Conservation (phyloP, 768 basidiomycete genomes). For the Auriscalpium vulgare region DNA sequence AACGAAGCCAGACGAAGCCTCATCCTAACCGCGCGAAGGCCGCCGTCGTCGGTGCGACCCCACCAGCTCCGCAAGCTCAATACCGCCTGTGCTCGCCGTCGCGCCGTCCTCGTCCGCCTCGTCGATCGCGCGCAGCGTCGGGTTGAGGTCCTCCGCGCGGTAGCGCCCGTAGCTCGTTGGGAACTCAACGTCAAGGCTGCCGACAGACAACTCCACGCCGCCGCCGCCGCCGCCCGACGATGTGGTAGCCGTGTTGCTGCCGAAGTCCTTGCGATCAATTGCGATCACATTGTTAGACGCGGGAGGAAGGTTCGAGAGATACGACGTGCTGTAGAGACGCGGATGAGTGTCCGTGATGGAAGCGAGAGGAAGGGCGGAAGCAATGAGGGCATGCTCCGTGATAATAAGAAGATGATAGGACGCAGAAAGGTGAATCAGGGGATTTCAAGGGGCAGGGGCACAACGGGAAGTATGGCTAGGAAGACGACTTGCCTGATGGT, state of each 20-base stretch:
- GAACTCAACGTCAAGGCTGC: constrained; percentile 2
- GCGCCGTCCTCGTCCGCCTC: neutral
- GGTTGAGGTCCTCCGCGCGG: neutral
- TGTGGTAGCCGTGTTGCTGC: neutral
- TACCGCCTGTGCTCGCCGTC: too few species aligned
- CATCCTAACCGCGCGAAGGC: too few species aligned
- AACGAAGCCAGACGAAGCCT: too few species aligned
- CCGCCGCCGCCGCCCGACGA: neutral
- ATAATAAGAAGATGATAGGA: too few species aligned
- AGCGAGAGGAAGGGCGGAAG: too few species aligned
- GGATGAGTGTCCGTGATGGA: neutral
- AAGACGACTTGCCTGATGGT: too few species aligned
- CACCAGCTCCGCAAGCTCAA: too few species aligned
- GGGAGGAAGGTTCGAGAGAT: neutral
- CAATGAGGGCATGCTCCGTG: too few species aligned
- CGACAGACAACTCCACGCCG: neutral
- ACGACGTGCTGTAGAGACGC: neutral
- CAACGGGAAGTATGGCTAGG: too few species aligned
- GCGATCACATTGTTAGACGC: neutral
- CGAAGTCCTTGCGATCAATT: neutral
- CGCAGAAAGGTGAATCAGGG: too few species aligned
- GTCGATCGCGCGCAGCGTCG: neutral
- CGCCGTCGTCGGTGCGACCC: too few species aligned
- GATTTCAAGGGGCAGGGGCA: too few species aligned
- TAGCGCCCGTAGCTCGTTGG: constrained; percentile 3